Evolutionary conservation across 202 grass and related monocot species (phyloP).

Genomic region (Panicum hallii): DNA sequence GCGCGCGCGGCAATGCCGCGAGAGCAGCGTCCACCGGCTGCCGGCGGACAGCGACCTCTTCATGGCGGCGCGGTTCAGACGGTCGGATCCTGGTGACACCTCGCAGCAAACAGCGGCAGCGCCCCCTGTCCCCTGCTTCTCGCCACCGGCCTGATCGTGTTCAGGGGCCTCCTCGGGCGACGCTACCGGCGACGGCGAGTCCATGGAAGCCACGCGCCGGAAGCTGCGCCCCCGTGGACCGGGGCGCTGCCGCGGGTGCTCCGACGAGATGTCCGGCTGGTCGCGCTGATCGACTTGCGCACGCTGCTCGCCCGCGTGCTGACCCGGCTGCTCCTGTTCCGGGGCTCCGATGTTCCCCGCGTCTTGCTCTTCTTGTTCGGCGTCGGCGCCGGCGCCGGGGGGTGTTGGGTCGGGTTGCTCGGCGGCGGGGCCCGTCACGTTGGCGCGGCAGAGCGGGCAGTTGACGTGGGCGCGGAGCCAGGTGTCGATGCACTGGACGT

Average conservation of each 20-base stretch:
- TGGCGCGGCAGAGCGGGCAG: slow-evolving; percentile 69
- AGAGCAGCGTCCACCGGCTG: slow-evolving; percentile 25
- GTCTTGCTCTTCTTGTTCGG: not conserved
- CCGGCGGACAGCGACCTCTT: slow-evolving; percentile 44
- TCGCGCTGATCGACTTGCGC: slow-evolving; percentile 30
- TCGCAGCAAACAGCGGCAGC: not conserved
- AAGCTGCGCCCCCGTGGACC: not conserved
- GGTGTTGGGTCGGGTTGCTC: not conserved
- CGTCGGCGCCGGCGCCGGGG: not conserved
- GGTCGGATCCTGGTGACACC: slow-evolving; percentile 1
- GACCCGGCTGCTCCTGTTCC: not conserved
- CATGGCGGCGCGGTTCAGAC: slow-evolving; percentile 11
- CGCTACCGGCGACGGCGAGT: slow-evolving; percentile 2
- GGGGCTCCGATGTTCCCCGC: not conserved
- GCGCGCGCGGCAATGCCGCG: slow-evolving; percentile 24
- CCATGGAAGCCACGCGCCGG: slow-evolving; percentile 44
- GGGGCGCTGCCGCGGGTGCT: not conserved
- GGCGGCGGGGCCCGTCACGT: slow-evolving; percentile 16
- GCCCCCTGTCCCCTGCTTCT: slow-evolving; percentile 30
- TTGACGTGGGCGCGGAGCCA: slow-evolving; percentile 69
- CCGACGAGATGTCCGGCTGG: not conserved
- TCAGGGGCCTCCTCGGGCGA: not conserved
- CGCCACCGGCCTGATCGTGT: slow-evolving; percentile 34
- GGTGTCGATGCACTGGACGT: slow-evolving; percentile 67
- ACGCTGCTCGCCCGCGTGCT: slow-evolving; percentile 13